Base-by-base conservation (phyloP, 169 alveolate genomes). In the Babesia bovis region DNA sequence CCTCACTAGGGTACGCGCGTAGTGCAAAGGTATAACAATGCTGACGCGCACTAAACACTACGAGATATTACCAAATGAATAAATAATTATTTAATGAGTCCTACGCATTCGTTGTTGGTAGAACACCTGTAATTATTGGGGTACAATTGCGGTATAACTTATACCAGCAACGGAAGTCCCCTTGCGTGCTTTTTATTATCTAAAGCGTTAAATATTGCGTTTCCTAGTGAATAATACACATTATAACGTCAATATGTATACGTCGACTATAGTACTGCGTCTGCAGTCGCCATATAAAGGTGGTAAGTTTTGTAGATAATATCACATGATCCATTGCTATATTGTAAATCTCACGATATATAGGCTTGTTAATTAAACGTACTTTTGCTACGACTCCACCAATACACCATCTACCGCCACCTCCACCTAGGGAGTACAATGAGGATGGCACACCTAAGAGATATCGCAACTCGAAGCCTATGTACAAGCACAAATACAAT, bases 391-490 rank as follows among this genome's bases (percentile, higher is more conserved):
- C 83, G 17, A 44, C 58, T 10, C 83, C 83, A 23, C 87, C 76
- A n/a, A 76, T 84, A 50, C 78, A 87, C 30, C 91, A 92, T 35
- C 28, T 89, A 13, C 96, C 96, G 2, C 92, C 94, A 33, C 96
- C 96, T 7, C 96, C 96, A 2, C 95, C 96, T 15, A 73, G 91
- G 26, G 96, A 92, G 74, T 92, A 45, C 72, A 84, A 84, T 45
- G 86, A 89, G 17, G 94, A 92, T 70, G 96, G 96, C 44, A 89
- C 87, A 28, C 94, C 93, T 44, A 85, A 85, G 66, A 89, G 50
- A 63, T 92, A 92, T 81, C 85, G 95, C 52, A 76, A 90, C 35
- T 81, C 81, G 52, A 91, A 84, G 69, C 74, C 90, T 38, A 85
- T 86, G 35, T 92, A 90, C 82, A 83, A 89, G 63, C 95, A 92